Conservation (phyloP, 495 filamentous ascomycete species). For the Hypoxylon perforatum region DNA sequence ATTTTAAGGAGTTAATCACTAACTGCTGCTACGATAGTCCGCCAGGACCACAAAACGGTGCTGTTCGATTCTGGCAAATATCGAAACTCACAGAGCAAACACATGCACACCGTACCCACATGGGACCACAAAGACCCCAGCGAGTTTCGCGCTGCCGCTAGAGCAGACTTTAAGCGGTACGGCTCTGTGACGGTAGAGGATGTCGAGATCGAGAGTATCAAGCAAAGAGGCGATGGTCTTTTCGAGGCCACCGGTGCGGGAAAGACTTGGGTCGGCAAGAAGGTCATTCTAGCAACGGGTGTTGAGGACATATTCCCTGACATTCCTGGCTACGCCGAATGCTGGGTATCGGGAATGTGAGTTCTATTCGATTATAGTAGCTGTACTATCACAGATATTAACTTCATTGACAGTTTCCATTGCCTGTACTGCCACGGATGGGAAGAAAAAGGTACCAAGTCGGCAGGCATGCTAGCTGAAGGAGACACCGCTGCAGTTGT, state of each 20-base stretch:
- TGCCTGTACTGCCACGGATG: conserved; percentile 45
- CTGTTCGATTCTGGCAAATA: conserved; percentile 62
- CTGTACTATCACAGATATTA: neutral
- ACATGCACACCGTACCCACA: neutral
- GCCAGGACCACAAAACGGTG: conserved; percentile 55
- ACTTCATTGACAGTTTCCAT: conserved; percentile 35
- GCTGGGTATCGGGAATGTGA: conserved; percentile 28
- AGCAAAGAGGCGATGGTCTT: conserved; percentile 34
- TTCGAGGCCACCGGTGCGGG: conserved; percentile 39
- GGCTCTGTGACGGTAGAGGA: conserved; percentile 51
- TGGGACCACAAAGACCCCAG: neutral
- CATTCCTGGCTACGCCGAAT: conserved; percentile 37
- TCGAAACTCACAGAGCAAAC: conserved; percentile 52
- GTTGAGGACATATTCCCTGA: conserved; percentile 47
- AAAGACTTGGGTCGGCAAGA: conserved; percentile 50
- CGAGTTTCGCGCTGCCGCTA: conserved; percentile 47
- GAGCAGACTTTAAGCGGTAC: conserved; percentile 54
- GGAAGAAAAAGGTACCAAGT: conserved; percentile 29
- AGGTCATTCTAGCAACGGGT: conserved; percentile 59
- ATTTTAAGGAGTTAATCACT: no score
- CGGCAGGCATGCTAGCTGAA: conserved; percentile 26
- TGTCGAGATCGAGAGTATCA: conserved; percentile 27
- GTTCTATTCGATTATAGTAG: conserved; percentile 18
- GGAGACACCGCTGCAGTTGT: neutral
- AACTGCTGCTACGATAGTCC: conserved; percentile 33